phyloP scores from a whole-genome alignment of 1,284 basidiomycete species.

The Moesziomyces aphidis region DNA sequence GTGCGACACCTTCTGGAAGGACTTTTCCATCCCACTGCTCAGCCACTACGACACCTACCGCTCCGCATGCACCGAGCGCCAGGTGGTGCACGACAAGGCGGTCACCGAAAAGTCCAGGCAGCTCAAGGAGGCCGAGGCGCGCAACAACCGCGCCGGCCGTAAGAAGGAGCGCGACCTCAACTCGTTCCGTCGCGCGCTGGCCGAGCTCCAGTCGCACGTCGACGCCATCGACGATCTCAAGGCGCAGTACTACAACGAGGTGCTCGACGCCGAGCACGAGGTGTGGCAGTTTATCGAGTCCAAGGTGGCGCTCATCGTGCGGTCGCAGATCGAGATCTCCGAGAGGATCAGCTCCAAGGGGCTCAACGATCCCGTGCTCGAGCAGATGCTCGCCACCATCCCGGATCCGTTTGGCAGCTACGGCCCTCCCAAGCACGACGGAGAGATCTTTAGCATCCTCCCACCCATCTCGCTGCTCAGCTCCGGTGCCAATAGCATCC shows the following conservation, averaged over 20 bases:
- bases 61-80: constrained; percentile 73
- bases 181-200: constrained; percentile 59
- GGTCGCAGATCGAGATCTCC: constrained; percentile 62
- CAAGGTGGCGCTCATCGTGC: constrained; percentile 61
- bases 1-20: constrained; percentile 86
- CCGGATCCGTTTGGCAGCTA: constrained; percentile 94
- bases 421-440: constrained; percentile 85
- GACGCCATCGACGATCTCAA: constrained; percentile 86
- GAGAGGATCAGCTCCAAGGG: constrained; percentile 89
- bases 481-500: constrained; percentile 42
- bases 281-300: constrained; percentile 88
- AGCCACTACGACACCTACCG: constrained; percentile 86
- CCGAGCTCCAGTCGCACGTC: constrained; percentile 85
- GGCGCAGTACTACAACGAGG: constrained; percentile 82
- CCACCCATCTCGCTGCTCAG: constrained; percentile 53
- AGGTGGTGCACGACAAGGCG: constrained; percentile 61
- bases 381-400: constrained; percentile 86
- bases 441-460: constrained; percentile 88
- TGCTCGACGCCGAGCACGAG: constrained; percentile 90
- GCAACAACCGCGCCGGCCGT: constrained; percentile 78
- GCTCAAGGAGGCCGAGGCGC: constrained; percentile 88
- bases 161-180: constrained; percentile 76
- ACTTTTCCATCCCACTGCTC: constrained; percentile 87
- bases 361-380: constrained; percentile 84
- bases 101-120: constrained; percentile 81